Evolutionary conservation across 805 yeast genomes (phyloP).

Genomic region (Zygosaccharomyces rouxii): DNA sequence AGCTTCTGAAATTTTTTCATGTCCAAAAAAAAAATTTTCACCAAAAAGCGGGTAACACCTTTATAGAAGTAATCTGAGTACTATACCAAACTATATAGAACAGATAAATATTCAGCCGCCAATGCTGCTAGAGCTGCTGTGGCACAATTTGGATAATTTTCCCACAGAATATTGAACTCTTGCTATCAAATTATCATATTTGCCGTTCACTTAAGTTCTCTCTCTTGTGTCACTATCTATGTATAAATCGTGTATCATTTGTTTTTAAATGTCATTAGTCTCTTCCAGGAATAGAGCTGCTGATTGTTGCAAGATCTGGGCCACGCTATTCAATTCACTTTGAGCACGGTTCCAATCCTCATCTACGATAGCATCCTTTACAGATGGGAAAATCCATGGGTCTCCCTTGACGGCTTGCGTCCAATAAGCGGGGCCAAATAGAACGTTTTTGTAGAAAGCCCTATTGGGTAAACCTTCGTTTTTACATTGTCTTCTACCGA

Average conservation of each 20-base stretch:
- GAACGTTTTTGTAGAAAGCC: constrained; percentile 59
- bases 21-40: neutral
- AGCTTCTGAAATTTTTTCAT: neutral
- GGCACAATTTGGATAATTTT: neutral
- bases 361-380: constrained; percentile 59
- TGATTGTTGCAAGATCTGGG: constrained; percentile 34
- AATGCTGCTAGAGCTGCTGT: neutral
- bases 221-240: neutral
- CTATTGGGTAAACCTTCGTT: constrained; percentile 46
- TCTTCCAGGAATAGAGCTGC: constrained; percentile 33
- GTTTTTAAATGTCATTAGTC: constrained; percentile 16
- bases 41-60: neutral
- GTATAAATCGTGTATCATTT: constrained; percentile 1
- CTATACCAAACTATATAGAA: neutral
- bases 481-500: constrained; percentile 51
- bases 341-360: constrained; percentile 53
- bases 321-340: constrained; percentile 43
- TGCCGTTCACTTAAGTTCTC: too few relatives aligned
- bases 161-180: too few relatives aligned
- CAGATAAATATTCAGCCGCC: neutral
- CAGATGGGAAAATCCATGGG: constrained; percentile 70
- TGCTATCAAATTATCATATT: neutral
- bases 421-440: constrained; percentile 65
- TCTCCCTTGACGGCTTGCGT: constrained; percentile 44
- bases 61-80: neutral